Percentiles rank a stretch among this genome's conserved stretches.
Conservation (phyloP, 257 asterid species). For the Petunia secreta region DNA sequence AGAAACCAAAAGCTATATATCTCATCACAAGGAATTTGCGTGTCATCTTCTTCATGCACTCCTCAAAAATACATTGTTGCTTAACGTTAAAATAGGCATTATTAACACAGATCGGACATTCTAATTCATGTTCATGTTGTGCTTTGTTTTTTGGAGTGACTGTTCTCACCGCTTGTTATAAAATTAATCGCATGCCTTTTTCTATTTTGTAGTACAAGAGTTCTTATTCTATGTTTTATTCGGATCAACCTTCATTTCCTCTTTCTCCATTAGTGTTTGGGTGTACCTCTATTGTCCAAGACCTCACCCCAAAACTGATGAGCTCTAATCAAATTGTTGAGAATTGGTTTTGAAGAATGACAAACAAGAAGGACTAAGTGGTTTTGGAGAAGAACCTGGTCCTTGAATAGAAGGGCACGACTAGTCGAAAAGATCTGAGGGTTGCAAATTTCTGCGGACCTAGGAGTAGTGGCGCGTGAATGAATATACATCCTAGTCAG, state of each 20-base stretch:
- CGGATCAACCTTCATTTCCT: not conserved
- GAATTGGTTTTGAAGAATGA: too few relatives aligned
- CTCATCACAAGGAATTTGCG: too few relatives aligned
- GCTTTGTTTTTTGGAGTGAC: not conserved
- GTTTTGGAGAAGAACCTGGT: too few relatives aligned
- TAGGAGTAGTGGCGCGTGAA: too few relatives aligned
- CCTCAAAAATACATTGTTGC: not conserved
- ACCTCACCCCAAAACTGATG: not conserved
- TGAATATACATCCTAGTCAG: too few relatives aligned
- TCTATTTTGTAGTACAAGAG: not conserved
- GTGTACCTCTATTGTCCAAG: slow-evolving; percentile 2
- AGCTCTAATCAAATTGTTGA: not conserved
- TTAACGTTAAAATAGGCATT: not conserved
- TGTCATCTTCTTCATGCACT: not conserved
- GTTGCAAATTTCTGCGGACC: too few relatives aligned
- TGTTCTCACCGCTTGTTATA: slow-evolving; percentile 7
- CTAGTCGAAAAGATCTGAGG: too few relatives aligned
- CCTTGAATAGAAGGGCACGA: too few relatives aligned
- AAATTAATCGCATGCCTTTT: not conserved
- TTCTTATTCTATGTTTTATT: slow-evolving; percentile 5
- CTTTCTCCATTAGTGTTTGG: not conserved
- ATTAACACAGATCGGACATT: not conserved
- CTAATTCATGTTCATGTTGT: not conserved
- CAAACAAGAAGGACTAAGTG: too few relatives aligned
- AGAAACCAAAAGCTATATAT: too few relatives aligned